Conservation (phyloP, 495 filamentous ascomycete species). For the Aspergillus leporis region DNA sequence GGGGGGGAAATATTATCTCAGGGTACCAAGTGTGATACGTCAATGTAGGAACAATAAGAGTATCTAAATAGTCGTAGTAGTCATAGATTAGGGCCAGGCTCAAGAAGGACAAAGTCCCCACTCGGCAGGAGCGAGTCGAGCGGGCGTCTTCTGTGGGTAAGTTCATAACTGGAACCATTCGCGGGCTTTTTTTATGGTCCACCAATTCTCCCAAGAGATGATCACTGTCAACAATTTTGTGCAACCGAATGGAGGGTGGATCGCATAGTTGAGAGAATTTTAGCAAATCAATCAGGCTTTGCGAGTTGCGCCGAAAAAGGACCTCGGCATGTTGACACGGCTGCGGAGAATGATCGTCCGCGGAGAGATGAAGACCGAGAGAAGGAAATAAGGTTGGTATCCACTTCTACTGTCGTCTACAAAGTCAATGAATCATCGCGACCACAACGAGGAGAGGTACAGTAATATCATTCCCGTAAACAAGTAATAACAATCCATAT, state of each 20-base stretch:
- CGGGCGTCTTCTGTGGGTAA: neutral
- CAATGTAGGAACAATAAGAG: no score
- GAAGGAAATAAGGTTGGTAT: neutral
- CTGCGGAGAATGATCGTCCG: neutral
- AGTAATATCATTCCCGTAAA: slow-evolving; percentile 1
- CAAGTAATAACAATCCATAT: neutral
- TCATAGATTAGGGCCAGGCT: neutral
- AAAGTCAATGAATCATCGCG: neutral
- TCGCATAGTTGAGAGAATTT: neutral
- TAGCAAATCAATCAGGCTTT: neutral
- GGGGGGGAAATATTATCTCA: neutral
- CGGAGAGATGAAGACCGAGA: neutral
- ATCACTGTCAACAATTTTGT: neutral
- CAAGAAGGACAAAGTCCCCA: neutral
- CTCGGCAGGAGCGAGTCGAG: neutral
- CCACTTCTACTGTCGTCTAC: neutral
- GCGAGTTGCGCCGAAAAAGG: neutral
- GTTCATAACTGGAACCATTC: neutral
- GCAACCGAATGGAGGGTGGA: neutral
- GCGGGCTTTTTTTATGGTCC: neutral
- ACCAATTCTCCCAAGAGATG: neutral
- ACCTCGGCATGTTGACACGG: neutral
- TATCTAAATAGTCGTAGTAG: no score
- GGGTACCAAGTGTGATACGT: no score
- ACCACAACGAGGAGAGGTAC: slow-evolving; percentile 4